A percentile compares a stretch with the other conserved stretches of the same genome.
phyloP scores from a whole-genome alignment of 2,329 filamentous ascomycete genomes.

The Hypoxylon sp. region DNA sequence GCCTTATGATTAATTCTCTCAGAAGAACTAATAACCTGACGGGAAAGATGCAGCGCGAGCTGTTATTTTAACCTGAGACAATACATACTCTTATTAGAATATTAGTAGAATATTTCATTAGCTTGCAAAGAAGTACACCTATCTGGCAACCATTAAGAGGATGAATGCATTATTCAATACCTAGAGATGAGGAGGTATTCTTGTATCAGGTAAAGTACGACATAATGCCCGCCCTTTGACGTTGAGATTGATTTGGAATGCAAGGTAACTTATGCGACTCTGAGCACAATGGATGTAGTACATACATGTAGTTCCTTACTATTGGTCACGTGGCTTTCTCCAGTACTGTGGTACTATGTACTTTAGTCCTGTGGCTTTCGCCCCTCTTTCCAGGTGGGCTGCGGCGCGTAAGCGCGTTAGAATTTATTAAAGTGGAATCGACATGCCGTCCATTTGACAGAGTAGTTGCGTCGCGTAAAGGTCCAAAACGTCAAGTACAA shows the following conservation, averaged over 20 bases:
- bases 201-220: background rate
- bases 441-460: constrained; percentile 32
- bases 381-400: constrained; percentile 32
- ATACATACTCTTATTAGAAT: background rate
- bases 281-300: no score
- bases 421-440: constrained; percentile 33
- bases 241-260: background rate
- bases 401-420: constrained; percentile 39
- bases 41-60: background rate
- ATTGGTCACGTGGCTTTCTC: constrained; percentile 14
- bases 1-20: background rate
- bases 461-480: constrained; percentile 42
- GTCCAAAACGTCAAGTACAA: constrained; percentile 37
- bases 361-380: background rate
- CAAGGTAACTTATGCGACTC: background rate
- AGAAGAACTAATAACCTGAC: background rate
- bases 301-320: background rate
- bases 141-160: background rate
- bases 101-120: background rate
- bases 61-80: constrained; percentile 2
- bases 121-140: background rate
- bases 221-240: background rate
- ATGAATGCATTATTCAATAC: background rate
- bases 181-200: background rate
- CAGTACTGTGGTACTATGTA: background rate